These are phyloP conservation scores for Brettanomyces nanus DNA, from an alignment of 805 yeast species.

Conservation along the genomic window DNA sequence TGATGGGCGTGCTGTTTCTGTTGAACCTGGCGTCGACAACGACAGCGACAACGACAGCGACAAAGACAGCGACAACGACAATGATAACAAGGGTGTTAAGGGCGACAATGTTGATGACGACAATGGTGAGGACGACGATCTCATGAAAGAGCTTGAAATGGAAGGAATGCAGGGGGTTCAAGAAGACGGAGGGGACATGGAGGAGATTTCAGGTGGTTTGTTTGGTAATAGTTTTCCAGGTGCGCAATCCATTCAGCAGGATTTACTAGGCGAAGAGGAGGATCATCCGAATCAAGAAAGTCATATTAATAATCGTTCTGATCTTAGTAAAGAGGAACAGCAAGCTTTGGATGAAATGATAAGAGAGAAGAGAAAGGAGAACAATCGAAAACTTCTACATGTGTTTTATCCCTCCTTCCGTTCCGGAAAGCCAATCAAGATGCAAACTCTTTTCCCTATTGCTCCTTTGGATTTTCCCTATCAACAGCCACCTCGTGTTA, in stretches of 20 bases:
- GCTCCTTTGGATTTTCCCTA: constrained; percentile 45
- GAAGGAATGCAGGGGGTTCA: constrained; percentile 31
- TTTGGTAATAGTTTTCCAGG: constrained; percentile 26
- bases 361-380: constrained; percentile 12
- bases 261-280: neutral
- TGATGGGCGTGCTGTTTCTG: constrained; percentile 9
- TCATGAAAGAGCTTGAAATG: constrained; percentile 29
- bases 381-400: constrained; percentile 29
- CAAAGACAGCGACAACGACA: constrained; percentile 17
- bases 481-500: constrained; percentile 38
- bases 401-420: constrained; percentile 58
- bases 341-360: neutral
- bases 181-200: constrained; percentile 23
- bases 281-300: neutral
- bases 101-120: constrained; percentile 34
- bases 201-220: constrained; percentile 21
- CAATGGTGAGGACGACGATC: constrained; percentile 28
- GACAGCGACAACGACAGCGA: constrained; percentile 6
- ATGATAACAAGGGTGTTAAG: constrained; percentile 33
- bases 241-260: neutral
- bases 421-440: constrained; percentile 45
- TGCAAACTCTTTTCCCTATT: constrained; percentile 58
- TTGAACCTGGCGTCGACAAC: constrained; percentile 16
- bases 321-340: neutral
- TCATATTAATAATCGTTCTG: neutral